A percentile compares a stretch with the other conserved stretches of the same genome.
Conservation (phyloP, 2,329 filamentous ascomycete species). For the Arthrobotrys entomopaga region DNA sequence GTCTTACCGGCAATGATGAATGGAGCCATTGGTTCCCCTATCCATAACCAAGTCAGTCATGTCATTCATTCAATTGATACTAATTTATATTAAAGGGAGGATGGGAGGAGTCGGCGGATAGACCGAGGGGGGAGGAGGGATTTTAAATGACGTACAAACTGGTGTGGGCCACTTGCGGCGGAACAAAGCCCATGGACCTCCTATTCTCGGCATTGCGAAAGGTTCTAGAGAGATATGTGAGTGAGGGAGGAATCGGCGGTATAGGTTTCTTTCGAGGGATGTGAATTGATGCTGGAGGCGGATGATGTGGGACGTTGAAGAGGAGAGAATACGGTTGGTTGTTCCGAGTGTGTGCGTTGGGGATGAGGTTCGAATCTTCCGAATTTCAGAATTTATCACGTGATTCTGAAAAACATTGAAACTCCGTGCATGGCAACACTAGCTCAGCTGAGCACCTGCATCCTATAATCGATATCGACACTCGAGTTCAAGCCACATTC, state of each 20-base stretch:
- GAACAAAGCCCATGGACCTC: conserved; percentile 63
- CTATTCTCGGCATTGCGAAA: conserved; percentile 40
- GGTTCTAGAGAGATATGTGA: background rate
- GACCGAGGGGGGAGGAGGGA: conserved; percentile 14
- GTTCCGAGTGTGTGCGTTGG: conserved; percentile 27
- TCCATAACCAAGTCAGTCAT: conserved; percentile 56
- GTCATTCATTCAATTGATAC: conserved; percentile 59
- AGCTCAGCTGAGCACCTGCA: background rate
- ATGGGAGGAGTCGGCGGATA: conserved; percentile 60
- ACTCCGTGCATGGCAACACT: conserved; percentile 2
- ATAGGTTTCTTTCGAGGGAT: too few relatives aligned
- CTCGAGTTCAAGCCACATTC: conserved; percentile 12
- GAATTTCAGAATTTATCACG: conserved; percentile 35
- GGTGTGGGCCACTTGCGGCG: conserved; percentile 86
- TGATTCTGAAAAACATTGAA: conserved; percentile 33
- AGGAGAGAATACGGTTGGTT: background rate
- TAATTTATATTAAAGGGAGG: background rate
- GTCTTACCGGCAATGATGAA: conserved; percentile 92
- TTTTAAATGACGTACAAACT: conserved; percentile 71
- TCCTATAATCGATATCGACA: background rate
- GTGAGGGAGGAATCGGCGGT: background rate
- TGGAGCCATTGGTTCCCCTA: conserved; percentile 89
- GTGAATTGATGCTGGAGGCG: background rate
- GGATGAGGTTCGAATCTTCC: conserved; percentile 53
- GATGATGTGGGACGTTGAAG: background rate